phyloP scores from a whole-genome alignment of 2,329 filamentous ascomycete genomes.

The Aureobasidium zeae region DNA sequence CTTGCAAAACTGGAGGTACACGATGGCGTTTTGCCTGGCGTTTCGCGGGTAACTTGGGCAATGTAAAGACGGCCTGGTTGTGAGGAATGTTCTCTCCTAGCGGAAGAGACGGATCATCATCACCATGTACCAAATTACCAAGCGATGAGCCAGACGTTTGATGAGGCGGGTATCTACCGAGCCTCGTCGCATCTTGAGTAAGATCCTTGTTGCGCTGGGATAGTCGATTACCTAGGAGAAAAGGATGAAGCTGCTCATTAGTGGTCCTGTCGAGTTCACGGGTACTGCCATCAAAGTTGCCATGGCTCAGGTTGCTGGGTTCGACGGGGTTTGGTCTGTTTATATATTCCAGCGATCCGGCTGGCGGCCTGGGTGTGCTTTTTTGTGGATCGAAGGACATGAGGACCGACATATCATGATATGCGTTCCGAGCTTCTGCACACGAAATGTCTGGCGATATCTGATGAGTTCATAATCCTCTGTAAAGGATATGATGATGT shows the following conservation, averaged over 20 bases:
- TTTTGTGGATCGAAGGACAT: constrained; percentile 2
- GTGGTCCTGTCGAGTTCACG: constrained; percentile 22
- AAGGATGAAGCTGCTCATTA: constrained; percentile 23
- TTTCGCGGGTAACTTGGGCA: constrained; percentile 32
- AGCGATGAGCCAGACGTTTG: constrained; percentile 28
- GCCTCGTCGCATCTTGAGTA: not conserved
- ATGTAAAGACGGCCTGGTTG: constrained; percentile 20
- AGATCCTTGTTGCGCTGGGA: constrained; percentile 10
- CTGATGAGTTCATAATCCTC: too few species aligned
- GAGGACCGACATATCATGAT: too few species aligned
- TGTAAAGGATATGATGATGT: too few species aligned
- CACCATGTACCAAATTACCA: constrained; percentile 29
- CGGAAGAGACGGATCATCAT: constrained; percentile 26
- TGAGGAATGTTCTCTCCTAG: constrained; percentile 21
- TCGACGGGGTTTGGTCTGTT: constrained; percentile 31
- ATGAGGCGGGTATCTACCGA: constrained; percentile 7
- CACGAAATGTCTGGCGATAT: too few species aligned
- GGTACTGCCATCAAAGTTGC: constrained; percentile 24
- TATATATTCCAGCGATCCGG: constrained; percentile 22
- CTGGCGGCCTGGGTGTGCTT: not conserved
- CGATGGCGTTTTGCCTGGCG: constrained; percentile 26
- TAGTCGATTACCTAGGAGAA: constrained; percentile 19
- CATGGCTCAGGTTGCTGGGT: constrained; percentile 26
- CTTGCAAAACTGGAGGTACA: constrained; percentile 45
- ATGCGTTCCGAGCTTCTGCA: too few species aligned